A percentile compares a stretch with the other conserved stretches of the same genome.
Conservation (phyloP, 2,329 filamentous ascomycete genomes). For the Alternaria infectoria region DNA sequence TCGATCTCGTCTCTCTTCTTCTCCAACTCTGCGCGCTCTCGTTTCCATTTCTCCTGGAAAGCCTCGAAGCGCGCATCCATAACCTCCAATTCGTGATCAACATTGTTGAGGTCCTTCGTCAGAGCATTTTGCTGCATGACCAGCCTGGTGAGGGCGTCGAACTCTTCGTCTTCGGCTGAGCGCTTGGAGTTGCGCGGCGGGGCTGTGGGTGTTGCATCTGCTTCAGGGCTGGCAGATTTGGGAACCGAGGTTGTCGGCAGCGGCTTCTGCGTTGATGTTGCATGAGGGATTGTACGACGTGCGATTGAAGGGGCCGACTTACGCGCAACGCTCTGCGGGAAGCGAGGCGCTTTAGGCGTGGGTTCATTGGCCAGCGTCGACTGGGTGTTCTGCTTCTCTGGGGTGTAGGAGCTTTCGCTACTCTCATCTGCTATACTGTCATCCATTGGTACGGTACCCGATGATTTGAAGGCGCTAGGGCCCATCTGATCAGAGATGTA, state of each 20-base stretch:
- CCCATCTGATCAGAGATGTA: constrained; percentile 16
- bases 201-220: not conserved
- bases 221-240: not conserved
- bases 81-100: constrained; percentile 11
- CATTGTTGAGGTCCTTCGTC: constrained; percentile 9
- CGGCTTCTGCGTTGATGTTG: not conserved
- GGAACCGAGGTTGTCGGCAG: not conserved
- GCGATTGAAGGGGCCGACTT: not conserved
- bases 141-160: constrained; percentile 7
- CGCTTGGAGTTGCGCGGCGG: constrained; percentile 5
- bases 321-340: not conserved
- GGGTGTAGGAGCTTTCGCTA: constrained; percentile 1
- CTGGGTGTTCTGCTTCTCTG: constrained; percentile 2
- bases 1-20: not conserved
- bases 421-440: not conserved
- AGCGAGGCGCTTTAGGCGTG: not conserved
- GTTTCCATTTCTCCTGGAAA: constrained; percentile 10
- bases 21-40: not conserved
- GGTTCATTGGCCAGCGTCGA: not conserved
- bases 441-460: not conserved
- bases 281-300: not conserved
- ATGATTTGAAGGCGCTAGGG: constrained; percentile 4
- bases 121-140: constrained; percentile 9
- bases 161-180: constrained; percentile 15
- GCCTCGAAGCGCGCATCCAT: not conserved